These are phyloP conservation scores for Penicillium sp. DNA, from an alignment of 2,329 filamentous ascomycete genomes.

Conservation along the genomic window DNA sequence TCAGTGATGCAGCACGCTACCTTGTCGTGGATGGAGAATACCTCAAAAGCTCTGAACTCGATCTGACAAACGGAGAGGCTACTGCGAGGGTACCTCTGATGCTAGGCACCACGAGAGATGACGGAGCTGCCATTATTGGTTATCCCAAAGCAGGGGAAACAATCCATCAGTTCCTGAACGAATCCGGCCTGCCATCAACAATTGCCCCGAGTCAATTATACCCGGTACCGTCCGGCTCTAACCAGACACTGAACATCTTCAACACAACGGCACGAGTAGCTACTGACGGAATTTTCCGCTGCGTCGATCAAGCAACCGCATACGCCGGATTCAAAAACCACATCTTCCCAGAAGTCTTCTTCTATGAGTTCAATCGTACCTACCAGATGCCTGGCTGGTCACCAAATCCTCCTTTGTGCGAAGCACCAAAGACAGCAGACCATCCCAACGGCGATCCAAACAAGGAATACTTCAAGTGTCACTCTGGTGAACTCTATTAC, in stretches of 20 bases:
- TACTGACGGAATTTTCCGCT: constrained; percentile 66
- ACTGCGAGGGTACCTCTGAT: constrained; percentile 33
- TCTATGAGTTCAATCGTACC: constrained; percentile 66
- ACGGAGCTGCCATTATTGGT: constrained; percentile 54
- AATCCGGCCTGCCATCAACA: constrained; percentile 17
- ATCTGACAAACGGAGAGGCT: constrained; percentile 18
- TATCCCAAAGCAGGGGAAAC: constrained; percentile 52
- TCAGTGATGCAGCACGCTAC: constrained; percentile 25
- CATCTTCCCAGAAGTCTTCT: constrained; percentile 60
- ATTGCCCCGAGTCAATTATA: constrained; percentile 22
- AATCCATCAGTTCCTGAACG: constrained; percentile 54
- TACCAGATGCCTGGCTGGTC: constrained; percentile 57
- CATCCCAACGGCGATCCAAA: constrained; percentile 56
- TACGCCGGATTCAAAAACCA: constrained; percentile 55
- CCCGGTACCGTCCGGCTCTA: constrained; percentile 55
- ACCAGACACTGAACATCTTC: constrained; percentile 62
- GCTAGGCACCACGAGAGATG: constrained; percentile 32
- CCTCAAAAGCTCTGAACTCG: constrained; percentile 23
- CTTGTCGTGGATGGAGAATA: constrained; percentile 32
- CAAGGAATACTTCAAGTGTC: constrained; percentile 59
- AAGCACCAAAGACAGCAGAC: constrained; percentile 49
- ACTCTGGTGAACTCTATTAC: constrained; percentile 63
- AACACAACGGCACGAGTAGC: constrained; percentile 61
- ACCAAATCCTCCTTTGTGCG: constrained; percentile 58
- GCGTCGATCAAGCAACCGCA: constrained; percentile 64